These are phyloP conservation scores for Wickerhamomyces queroliae DNA, from an alignment of 805 yeast genomes.

Conservation along the genomic window DNA sequence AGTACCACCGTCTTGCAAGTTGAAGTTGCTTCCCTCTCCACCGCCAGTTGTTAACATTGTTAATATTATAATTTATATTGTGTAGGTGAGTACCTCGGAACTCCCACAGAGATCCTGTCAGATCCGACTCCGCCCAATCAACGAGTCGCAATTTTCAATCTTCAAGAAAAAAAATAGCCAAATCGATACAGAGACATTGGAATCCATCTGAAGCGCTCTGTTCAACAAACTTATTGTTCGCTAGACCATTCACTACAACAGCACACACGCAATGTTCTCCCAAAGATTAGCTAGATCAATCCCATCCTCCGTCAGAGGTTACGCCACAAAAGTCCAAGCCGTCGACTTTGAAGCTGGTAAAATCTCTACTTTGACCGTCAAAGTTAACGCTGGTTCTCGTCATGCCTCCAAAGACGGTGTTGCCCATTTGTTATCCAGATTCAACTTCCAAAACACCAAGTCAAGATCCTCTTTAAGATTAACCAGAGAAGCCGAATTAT, in stretches of 20 bases:
- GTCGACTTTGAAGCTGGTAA: slow-evolving; percentile 53
- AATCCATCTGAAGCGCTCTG: too few species aligned
- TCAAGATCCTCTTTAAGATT: slow-evolving; percentile 85
- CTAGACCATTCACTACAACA: neutral
- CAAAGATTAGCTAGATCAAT: slow-evolving; percentile 19
- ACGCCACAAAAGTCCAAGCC: slow-evolving; percentile 40
- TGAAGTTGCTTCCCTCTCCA: too few species aligned
- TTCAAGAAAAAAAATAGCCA: slow-evolving; percentile 5
- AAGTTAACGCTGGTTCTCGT: slow-evolving; percentile 85
- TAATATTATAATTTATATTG: too few species aligned
- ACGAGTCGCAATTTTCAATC: slow-evolving; percentile 18
- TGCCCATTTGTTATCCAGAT: slow-evolving; percentile 80
- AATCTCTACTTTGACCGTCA: slow-evolving; percentile 72
- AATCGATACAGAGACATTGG: neutral
- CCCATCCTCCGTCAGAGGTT: slow-evolving; percentile 25
- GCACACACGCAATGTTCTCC: slow-evolving; percentile 14
- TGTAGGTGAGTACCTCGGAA: neutral
- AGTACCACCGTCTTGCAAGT: too few species aligned
- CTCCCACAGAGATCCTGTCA: slow-evolving; percentile 3
- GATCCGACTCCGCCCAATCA: slow-evolving; percentile 16
- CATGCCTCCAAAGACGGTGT: slow-evolving; percentile 66
- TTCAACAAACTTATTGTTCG: neutral
- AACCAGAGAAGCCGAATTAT: slow-evolving; percentile 89
- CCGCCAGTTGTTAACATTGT: too few species aligned
- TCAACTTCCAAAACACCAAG: slow-evolving; percentile 76